A percentile compares a stretch with the other conserved stretches of the same genome.
These are phyloP conservation scores for Cryptomeria japonica DNA, from an alignment of 75 land plant genomes.

Conservation along the genomic window DNA sequence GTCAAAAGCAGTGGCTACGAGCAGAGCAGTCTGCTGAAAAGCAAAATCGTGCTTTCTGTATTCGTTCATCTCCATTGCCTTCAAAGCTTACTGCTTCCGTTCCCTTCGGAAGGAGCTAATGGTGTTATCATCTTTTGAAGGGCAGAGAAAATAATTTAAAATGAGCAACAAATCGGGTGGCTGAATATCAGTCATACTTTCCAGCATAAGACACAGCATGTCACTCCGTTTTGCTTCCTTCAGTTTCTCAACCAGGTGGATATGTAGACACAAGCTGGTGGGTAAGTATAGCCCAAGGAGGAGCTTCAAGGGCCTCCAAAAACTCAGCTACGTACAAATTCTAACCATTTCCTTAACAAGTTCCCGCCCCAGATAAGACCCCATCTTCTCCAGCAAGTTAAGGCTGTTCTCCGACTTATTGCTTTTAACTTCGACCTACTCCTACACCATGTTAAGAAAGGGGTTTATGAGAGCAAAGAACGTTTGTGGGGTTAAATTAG, in stretches of 20 bases:
- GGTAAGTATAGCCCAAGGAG: constrained; percentile 22
- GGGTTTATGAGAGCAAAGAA: constrained; percentile 27
- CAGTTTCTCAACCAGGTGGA: constrained; percentile 30
- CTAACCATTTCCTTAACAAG: constrained; percentile 27
- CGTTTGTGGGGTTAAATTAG: not conserved
- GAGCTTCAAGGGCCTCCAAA: constrained; percentile 28
- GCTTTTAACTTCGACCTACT: not conserved
- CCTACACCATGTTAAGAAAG: constrained; percentile 17
- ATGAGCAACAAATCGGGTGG: constrained; percentile 43
- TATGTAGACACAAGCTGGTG: not conserved
- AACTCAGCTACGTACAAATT: constrained; percentile 18
- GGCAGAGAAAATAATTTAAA: constrained; percentile 54
- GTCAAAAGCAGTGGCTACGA: constrained; percentile 60
- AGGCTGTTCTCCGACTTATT: not conserved
- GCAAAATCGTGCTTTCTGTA: not conserved
- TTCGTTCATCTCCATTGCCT: constrained; percentile 6
- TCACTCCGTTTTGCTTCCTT: constrained; percentile 38
- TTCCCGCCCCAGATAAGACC: constrained; percentile 27
- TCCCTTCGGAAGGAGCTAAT: constrained; percentile 35
- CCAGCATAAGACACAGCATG: constrained; percentile 38
- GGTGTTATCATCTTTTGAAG: constrained; percentile 14
- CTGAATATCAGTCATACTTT: constrained; percentile 35
- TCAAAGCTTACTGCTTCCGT: constrained; percentile 43
- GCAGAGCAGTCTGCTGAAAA: constrained; percentile 38
- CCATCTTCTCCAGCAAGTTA: constrained; percentile 27